phyloP scores from a whole-genome alignment of 208 protist genomes.

The Herpetomonas samuelpessoai region DNA sequence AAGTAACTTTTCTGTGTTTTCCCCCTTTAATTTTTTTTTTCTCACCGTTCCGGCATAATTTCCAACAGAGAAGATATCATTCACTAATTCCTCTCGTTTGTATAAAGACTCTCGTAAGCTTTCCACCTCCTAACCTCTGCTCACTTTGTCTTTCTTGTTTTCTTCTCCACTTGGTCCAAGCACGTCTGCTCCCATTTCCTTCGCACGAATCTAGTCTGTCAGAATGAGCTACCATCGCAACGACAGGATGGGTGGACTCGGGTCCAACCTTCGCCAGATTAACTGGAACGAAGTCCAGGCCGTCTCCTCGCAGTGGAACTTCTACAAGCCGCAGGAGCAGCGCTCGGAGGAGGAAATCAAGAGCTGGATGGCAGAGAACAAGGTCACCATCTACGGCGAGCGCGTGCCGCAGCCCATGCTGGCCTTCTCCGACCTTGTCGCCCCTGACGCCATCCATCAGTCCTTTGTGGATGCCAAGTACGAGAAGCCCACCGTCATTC shows the following conservation, averaged over 20 bases:
- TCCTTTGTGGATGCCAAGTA: conserved; percentile 80
- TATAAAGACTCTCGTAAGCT: conserved; percentile 14
- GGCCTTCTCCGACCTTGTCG: conserved; percentile 73
- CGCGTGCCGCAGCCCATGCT: conserved; percentile 85
- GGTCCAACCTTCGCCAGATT: conserved; percentile 57
- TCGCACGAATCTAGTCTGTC: too few species aligned
- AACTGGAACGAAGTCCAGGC: conserved; percentile 72
- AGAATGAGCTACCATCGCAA: conserved; percentile 3
- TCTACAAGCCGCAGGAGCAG: conserved; percentile 76
- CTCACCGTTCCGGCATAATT: neutral
- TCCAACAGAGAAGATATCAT: too few species aligned
- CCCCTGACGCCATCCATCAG: conserved; percentile 75
- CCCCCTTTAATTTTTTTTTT: conserved; percentile 7
- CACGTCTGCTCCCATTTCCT: too few species aligned
- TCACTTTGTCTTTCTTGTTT: too few species aligned
- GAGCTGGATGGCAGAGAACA: conserved; percentile 64
- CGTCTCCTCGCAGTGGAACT: conserved; percentile 78
- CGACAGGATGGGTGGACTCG: conserved; percentile 44
- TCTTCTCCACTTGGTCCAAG: too few species aligned
- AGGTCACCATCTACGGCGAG: conserved; percentile 85
- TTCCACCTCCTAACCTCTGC: too few species aligned
- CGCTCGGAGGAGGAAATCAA: conserved; percentile 73
- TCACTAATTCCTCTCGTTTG: conserved; percentile 1
- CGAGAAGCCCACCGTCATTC: conserved; percentile 81
- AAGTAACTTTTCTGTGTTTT: conserved; percentile 18